These are phyloP conservation scores for Mrakia frigida DNA, from an alignment of 768 basidiomycete genomes.

Conservation along the genomic window DNA sequence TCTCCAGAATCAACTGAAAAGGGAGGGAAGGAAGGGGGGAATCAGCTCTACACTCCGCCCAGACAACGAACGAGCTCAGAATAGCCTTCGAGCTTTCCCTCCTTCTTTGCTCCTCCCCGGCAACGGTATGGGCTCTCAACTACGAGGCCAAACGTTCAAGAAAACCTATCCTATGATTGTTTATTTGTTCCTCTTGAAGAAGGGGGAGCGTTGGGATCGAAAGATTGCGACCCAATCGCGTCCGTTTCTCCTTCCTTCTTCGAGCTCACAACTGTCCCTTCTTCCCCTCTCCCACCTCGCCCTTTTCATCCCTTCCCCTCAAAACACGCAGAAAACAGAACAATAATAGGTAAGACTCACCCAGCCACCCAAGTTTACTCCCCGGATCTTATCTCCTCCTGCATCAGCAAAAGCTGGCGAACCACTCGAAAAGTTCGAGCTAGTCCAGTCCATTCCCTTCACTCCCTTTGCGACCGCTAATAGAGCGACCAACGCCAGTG, in stretches of 20 bases:
- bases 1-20: constrained; percentile 19
- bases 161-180: no score
- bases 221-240: not conserved
- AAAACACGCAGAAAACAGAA: not conserved
- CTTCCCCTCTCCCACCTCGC: not conserved
- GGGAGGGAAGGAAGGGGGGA: not conserved
- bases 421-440: not conserved
- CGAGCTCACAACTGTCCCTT: not conserved
- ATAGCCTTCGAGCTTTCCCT: not conserved
- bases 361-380: constrained; percentile 15
- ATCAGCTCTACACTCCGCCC: not conserved
- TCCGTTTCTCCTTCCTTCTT: not conserved
- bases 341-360: not conserved
- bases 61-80: not conserved
- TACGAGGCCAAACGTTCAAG: no score
- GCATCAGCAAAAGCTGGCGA: not conserved
- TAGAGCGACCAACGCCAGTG: not conserved
- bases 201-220: not conserved
- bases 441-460: not conserved
- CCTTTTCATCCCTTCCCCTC: no score
- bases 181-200: not conserved
- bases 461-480: not conserved
- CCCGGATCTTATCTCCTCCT: constrained; percentile 14
- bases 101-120: not conserved
- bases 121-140: no score